Percentiles rank a stretch among this genome's conserved stretches.
Conservation (phyloP, 805 yeast species). For the Candida cerambycidarum region DNA sequence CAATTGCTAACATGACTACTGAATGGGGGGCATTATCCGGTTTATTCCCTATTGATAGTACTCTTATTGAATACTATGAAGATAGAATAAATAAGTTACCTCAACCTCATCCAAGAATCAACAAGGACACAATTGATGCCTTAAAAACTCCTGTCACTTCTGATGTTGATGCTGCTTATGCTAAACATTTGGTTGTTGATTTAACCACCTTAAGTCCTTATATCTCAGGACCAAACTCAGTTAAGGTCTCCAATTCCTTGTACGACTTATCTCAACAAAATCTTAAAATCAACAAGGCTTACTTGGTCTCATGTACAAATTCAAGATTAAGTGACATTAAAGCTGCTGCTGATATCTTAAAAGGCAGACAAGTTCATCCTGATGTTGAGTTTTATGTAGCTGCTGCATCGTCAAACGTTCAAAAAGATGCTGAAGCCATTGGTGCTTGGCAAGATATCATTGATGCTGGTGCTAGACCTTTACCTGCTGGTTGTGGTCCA, state of each 20-base stretch:
- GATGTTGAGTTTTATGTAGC: slow-evolving; percentile 96
- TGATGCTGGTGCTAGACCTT: slow-evolving; percentile 90
- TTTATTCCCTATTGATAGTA: slow-evolving; percentile 90
- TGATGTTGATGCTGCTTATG: slow-evolving; percentile 80
- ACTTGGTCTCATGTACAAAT: slow-evolving; percentile 96
- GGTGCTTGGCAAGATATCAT: slow-evolving; percentile 93
- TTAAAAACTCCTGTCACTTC: slow-evolving; percentile 50
- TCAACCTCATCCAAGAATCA: slow-evolving; percentile 83
- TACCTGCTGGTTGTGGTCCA: slow-evolving; percentile 99
- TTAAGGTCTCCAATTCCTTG: slow-evolving; percentile 81
- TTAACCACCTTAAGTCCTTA: slow-evolving; percentile 79
- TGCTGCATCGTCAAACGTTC: slow-evolving; percentile 93
- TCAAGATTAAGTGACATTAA: slow-evolving; percentile 88
- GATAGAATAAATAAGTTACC: slow-evolving; percentile 57
- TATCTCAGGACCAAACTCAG: slow-evolving; percentile 96
- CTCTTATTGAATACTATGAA: slow-evolving; percentile 75
- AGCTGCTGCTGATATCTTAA: slow-evolving; percentile 89
- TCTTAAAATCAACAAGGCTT: slow-evolving; percentile 87
- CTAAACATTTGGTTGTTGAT: slow-evolving; percentile 83
- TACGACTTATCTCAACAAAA: slow-evolving; percentile 70
- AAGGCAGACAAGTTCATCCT: slow-evolving; percentile 77
- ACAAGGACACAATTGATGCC: slow-evolving; percentile 53
- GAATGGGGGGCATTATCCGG: slow-evolving; percentile 99
- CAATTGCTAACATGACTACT: slow-evolving; percentile 96
- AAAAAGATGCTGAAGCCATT: slow-evolving; percentile 81